Base-by-base conservation (phyloP, 23 red algal genomes). In the Gracilariopsis chorda region DNA sequence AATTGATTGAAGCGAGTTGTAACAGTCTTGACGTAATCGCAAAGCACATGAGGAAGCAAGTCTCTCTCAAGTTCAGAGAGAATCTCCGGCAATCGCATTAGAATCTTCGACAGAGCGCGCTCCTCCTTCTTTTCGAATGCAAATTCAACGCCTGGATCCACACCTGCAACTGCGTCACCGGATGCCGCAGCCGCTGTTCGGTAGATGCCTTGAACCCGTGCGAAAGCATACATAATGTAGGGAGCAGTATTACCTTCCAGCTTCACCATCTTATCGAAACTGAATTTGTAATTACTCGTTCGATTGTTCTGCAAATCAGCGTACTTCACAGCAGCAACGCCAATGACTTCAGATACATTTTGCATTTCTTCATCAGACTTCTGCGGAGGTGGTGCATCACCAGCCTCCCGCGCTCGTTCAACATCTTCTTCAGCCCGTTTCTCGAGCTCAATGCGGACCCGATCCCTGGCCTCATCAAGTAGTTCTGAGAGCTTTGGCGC, bases 151-250 rank as follows among this genome's bases (percentile, higher is more conserved):
- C 46, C 77, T 8, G 75, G 41, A 49, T 63, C 49, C 21, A 77
- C 69, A 20, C 68, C 88, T 41, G 70, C 36, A 11, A 74, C 41
- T 40, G 37, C 47, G 23, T 60, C 51, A 48, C 88, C 88, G 33
- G 77, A 68, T 14, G 88, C 88, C 12, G 68, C 80, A 12, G 80
- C 84, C 9, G 90, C 94, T 32, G 93, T 96, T 57, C 93, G 94
- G 48, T 93, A 95, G 16, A 96, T 99, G 41, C 93, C 97, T 67
- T 95, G 93, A 5, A 96, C 90, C 12, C 97, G 60, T 20, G 93
- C 88, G 72, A 92, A 99, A 4, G 93, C 97, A 53, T 99, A 99
- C 88, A 99, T 83, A 71, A 99, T 96, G 43, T 95, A 99, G 19
- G 97, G 97, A 20, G 97, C 97, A 28, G 97, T 99, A 58, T 99